Conservation (phyloP, 2,329 filamentous ascomycete genomes). For the Penicillium sp. region DNA sequence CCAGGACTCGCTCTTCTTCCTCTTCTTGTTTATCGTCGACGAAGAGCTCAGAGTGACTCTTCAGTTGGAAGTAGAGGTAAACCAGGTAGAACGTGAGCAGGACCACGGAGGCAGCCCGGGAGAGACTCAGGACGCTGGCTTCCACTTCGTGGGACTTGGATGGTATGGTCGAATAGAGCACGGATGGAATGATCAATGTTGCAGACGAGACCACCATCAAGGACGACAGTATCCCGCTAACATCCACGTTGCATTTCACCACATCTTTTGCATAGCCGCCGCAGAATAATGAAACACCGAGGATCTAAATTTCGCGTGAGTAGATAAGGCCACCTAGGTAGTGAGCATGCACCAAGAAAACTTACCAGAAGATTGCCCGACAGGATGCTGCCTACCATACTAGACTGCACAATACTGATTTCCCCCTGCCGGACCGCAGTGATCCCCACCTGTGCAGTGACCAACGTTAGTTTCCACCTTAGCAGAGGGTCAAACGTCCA, state of each 20-base stretch:
- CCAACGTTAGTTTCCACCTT: not conserved
- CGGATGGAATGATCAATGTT: constrained; percentile 68
- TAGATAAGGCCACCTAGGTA: not conserved
- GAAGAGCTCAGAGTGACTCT: constrained; percentile 17
- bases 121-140: constrained; percentile 32
- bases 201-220: constrained; percentile 71
- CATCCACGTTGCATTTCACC: constrained; percentile 81
- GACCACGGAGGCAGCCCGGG: constrained; percentile 54
- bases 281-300: constrained; percentile 83
- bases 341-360: not conserved
- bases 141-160: constrained; percentile 5
- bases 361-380: constrained; percentile 70
- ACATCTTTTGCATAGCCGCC: constrained; percentile 69
- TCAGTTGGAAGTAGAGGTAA: constrained; percentile 56
- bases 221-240: constrained; percentile 77
- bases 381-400: constrained; percentile 78
- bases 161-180: constrained; percentile 15
- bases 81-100: constrained; percentile 53
- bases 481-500: not conserved
- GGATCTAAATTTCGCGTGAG: constrained; percentile 44
- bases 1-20: constrained; percentile 10
- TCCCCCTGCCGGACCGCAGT: constrained; percentile 70
- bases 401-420: constrained; percentile 80
- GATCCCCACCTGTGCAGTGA: constrained; percentile 42
- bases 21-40: constrained; percentile 10